Evolutionary conservation across 192 early-diverging fungal genomes (phyloP), one percentile per base, ranked within the genome.

Genomic region (Coemansia sp.): DNA sequence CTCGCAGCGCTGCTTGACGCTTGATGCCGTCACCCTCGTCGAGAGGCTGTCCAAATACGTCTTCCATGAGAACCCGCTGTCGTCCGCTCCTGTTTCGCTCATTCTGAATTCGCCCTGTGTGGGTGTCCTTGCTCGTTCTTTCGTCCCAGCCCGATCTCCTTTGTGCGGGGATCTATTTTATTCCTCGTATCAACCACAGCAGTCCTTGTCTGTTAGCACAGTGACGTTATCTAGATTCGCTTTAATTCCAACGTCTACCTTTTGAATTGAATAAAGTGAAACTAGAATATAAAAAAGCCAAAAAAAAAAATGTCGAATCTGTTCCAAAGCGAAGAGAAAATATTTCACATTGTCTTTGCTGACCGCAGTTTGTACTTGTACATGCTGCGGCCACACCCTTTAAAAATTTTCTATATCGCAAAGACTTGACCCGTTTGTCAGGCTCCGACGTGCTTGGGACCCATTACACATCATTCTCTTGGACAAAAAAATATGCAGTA

Each of bases 31-130:
- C 48, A 86, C 82, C 51, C 56, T 74, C 22, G 60, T 60, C 28
- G 77, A 45, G n/a, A 86, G 57, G 21, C 72, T 58, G 58, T 85
- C 80, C 56, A 83, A 67, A 60, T 76, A 83, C 64, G 75, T 60
- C 56, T 72, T 78, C 87, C 87, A 88, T 45, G 81, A 59, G 52
- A 84, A 79, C 25, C 18, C 51, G 5, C 6, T 55, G 24, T 8
- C 49, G 21, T 31, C 48, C 21, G 46, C 60, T 23, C 23, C 38
- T 42, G 47, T 35, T 12, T 60, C 60, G 50, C 61, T 58, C 67
- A 62, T 64, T 45, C 43, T 56, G n/a, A 40, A 40, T 40, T 40
- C 35, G 35, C 35, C n/a, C 35, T 40, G 35, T 16, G 14, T 40
- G 35, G 12, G n/a, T 16, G 35, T 16, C n/a, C 35, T 16, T 11